A percentile compares a stretch with the other conserved stretches of the same genome.
Conservation (phyloP, 1,284 basidiomycete genomes). For the Pseudozyma hubeiensis region DNA sequence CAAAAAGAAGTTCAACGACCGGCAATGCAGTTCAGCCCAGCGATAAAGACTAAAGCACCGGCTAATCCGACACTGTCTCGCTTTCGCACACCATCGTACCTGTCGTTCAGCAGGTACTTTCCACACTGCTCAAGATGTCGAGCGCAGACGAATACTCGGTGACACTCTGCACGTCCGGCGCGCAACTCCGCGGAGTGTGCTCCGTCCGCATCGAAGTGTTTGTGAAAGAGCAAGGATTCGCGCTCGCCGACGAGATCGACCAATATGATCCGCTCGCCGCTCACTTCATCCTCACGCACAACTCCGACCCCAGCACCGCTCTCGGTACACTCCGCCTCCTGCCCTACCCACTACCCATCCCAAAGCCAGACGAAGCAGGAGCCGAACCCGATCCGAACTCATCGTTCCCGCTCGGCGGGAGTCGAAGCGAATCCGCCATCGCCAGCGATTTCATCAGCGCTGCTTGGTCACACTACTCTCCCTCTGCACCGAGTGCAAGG, state of each 20-base stretch:
- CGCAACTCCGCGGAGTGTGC: constrained; percentile 41
- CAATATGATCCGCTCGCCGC: constrained; percentile 54
- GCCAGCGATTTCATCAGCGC: constrained; percentile 41
- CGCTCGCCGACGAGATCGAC: constrained; percentile 60
- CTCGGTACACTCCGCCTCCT: constrained; percentile 39
- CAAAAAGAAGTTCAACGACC: neutral
- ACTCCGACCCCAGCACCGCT: neutral
- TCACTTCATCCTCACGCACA: constrained; percentile 34
- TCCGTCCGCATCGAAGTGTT: constrained; percentile 53
- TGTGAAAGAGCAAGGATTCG: constrained; percentile 57
- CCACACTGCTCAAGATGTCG: constrained; percentile 3
- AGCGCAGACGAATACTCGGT: constrained; percentile 26
- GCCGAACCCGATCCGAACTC: constrained; percentile 24
- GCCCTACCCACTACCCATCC: constrained; percentile 42
- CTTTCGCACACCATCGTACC: no score
- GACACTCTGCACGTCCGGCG: constrained; percentile 28
- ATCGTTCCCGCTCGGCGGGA: constrained; percentile 34
- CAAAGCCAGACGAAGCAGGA: constrained; percentile 27
- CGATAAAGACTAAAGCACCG: neutral
- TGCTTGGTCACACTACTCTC: constrained; percentile 17
- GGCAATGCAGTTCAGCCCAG: constrained; percentile 8
- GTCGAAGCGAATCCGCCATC: constrained; percentile 28
- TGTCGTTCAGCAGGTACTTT: no score
- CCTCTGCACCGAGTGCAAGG: neutral
- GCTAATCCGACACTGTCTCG: neutral